Percentiles rank a stretch among this genome's conserved stretches.
These are phyloP conservation scores for Suillus lakei DNA, from an alignment of 768 basidiomycete species.

Conservation along the genomic window DNA sequence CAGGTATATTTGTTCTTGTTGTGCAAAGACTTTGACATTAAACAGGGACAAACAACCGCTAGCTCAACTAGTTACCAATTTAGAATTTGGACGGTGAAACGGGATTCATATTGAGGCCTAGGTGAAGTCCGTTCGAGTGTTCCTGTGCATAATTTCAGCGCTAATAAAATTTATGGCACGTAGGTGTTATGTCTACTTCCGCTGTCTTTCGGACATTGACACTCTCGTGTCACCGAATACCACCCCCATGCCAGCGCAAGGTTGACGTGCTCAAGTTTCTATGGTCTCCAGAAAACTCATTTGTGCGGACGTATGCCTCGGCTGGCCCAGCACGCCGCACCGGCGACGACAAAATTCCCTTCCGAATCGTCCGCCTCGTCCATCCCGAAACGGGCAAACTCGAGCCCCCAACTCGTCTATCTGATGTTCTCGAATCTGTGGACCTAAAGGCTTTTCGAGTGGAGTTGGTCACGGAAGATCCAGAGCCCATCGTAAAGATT, in stretches of 20 bases:
- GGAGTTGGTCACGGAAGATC: conserved; percentile 56
- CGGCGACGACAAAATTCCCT: conserved; percentile 48
- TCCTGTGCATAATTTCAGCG: no score
- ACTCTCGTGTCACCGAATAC: conserved; percentile 11
- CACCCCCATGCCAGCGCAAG: conserved; percentile 8
- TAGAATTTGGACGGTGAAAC: background rate
- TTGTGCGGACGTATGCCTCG: conserved; percentile 2
- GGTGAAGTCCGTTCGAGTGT: background rate
- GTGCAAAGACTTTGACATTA: conserved; percentile 22
- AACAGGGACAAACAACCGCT: conserved; percentile 36
- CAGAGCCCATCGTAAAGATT: conserved; percentile 65
- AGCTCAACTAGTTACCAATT: background rate
- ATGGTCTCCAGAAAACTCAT: background rate
- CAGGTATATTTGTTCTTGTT: conserved; percentile 26
- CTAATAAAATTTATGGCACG: background rate
- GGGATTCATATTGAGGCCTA: no score
- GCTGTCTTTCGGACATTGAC: conserved; percentile 9
- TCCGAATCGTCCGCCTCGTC: conserved; percentile 47
- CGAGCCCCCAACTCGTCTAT: conserved; percentile 40
- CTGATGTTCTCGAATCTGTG: conserved; percentile 48
- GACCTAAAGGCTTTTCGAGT: conserved; percentile 49
- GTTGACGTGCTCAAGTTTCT: conserved; percentile 5
- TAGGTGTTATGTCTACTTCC: background rate
- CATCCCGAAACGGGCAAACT: conserved; percentile 51
- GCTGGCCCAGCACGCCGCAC: conserved; percentile 7